Evolutionary conservation across 192 early-diverging fungal species (phyloP).

Genomic region (Pilobolus umbonatus): DNA sequence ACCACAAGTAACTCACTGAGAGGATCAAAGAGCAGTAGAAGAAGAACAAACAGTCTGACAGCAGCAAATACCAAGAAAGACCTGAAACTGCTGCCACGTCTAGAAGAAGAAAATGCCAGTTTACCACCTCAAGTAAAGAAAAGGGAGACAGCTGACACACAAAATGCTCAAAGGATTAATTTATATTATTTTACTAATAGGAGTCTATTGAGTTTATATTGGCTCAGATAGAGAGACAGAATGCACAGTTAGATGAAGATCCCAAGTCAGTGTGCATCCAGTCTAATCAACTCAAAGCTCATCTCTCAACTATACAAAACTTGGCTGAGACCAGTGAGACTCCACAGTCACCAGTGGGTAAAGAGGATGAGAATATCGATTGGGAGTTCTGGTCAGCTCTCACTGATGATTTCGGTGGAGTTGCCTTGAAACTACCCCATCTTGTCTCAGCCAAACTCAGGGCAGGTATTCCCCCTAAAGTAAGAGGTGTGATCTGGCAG

Average conservation of each 20-base stretch:
- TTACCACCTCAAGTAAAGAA: constrained; percentile 47
- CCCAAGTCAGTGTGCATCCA: constrained; percentile 54
- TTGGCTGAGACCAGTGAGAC: constrained; percentile 18
- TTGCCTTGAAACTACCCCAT: constrained; percentile 58
- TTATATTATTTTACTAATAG: constrained; percentile 21
- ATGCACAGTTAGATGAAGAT: constrained; percentile 46
- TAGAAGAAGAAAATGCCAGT: constrained; percentile 55
- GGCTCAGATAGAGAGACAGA: constrained; percentile 54
- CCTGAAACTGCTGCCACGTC: constrained; percentile 30
- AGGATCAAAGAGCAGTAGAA: not conserved
- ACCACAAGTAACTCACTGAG: constrained; percentile 5
- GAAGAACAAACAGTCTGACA: constrained; percentile 12
- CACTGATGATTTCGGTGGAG: constrained; percentile 65
- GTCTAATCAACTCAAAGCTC: constrained; percentile 49
- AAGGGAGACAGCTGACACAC: not conserved
- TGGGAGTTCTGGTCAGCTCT: constrained; percentile 78
- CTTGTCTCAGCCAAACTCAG: constrained; percentile 62
- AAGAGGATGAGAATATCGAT: constrained; percentile 33
- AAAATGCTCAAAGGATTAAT: not conserved
- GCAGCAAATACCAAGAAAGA: not conserved
- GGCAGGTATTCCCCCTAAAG: constrained; percentile 69
- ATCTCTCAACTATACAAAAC: constrained; percentile 43
- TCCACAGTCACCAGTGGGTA: not conserved
- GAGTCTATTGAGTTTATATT: constrained; percentile 49
- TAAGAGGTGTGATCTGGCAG: constrained; percentile 89